These are phyloP conservation scores for Phoenix roebelenii DNA, from an alignment of 176 grass and related monocot species.

Conservation along the genomic window DNA sequence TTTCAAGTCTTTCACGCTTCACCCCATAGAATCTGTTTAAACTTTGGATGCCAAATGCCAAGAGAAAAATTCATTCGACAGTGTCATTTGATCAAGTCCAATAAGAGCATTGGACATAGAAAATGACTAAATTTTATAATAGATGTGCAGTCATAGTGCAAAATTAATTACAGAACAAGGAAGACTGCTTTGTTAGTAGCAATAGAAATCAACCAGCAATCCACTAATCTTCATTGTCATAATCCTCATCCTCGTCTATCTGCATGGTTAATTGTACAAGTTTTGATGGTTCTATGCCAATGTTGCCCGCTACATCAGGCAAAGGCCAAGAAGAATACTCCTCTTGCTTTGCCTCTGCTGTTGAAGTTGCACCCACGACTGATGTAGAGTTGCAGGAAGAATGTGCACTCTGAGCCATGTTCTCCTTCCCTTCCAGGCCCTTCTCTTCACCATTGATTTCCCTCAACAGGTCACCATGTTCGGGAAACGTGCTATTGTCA, in stretches of 20 bases:
- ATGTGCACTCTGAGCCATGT: neutral
- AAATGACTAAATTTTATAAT: too few relatives aligned
- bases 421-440: neutral
- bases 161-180: too few relatives aligned
- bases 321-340: constrained; percentile 55
- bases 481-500: constrained; percentile 61
- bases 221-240: constrained; percentile 93
- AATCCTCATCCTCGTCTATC: constrained; percentile 95
- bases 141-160: too few relatives aligned
- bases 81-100: too few relatives aligned
- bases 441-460: constrained; percentile 12
- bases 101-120: too few relatives aligned
- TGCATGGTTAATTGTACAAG: constrained; percentile 70
- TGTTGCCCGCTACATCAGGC: constrained; percentile 39
- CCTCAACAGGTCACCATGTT: constrained; percentile 28
- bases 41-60: too few relatives aligned
- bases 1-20: too few relatives aligned
- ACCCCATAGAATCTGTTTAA: too few relatives aligned
- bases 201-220: too few relatives aligned
- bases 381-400: neutral
- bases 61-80: too few relatives aligned
- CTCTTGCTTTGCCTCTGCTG: constrained; percentile 8
- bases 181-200: too few relatives aligned
- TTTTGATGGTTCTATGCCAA: constrained; percentile 58
- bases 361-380: constrained; percentile 25